These are phyloP conservation scores for Melocanna baccifera DNA, from an alignment of 176 grass and related monocot genomes.

Conservation along the genomic window DNA sequence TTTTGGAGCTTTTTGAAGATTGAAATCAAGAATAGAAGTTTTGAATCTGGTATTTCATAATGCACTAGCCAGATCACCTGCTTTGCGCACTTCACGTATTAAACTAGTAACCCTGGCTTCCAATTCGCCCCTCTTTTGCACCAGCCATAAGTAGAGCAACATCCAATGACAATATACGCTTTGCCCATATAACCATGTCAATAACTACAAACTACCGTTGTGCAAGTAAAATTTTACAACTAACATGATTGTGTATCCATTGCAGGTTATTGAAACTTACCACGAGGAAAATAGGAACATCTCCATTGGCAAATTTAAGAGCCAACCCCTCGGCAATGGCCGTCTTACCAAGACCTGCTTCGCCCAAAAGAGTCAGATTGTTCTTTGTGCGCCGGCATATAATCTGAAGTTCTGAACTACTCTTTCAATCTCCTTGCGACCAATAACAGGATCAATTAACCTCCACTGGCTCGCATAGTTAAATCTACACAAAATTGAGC, in stretches of 20 bases:
- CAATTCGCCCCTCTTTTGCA: constrained; percentile 91
- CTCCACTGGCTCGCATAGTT: constrained; percentile 70
- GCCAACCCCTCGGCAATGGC: constrained; percentile 94
- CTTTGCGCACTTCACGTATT: constrained; percentile 78
- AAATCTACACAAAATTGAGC: constrained; percentile 95
- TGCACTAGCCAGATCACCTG: constrained; percentile 53
- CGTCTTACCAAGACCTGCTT: constrained; percentile 96
- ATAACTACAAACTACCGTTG: not conserved
- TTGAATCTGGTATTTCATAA: not conserved
- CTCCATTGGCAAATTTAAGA: constrained; percentile 67
- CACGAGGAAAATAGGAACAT: constrained; percentile 77
- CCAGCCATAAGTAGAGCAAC: constrained; percentile 94
- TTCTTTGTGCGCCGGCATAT: constrained; percentile 94
- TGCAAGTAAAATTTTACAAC: not conserved
- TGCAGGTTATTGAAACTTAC: constrained; percentile 16
- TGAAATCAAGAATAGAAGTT: not conserved
- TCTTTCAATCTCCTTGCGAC: constrained; percentile 80
- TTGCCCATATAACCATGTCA: constrained; percentile 47
- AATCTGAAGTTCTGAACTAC: constrained; percentile 97
- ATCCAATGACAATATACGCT: constrained; percentile 90
- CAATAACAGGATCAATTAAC: constrained; percentile 97
- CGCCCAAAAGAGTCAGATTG: constrained; percentile 97
- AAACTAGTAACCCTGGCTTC: constrained; percentile 91
- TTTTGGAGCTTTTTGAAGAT: constrained; percentile 16
- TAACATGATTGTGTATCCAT: not conserved